A percentile compares a stretch with the other conserved stretches of the same genome.
Conservation (phyloP, 257 asterid genomes). For the Ballota nigra region DNA sequence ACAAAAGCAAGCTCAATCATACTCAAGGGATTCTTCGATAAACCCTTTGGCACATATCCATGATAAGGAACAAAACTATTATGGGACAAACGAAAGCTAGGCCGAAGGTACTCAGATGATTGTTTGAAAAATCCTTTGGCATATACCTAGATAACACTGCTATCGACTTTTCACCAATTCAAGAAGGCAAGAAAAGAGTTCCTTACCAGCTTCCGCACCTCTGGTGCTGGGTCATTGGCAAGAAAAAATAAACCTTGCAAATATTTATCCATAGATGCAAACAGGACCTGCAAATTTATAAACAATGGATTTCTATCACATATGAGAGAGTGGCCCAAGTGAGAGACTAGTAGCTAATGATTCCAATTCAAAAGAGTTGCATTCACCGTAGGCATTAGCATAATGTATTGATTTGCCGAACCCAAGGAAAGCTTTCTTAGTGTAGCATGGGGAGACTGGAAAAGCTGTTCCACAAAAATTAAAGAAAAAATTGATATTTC, state of each 20-base stretch:
- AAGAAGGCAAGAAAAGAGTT: not conserved
- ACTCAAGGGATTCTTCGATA: not conserved
- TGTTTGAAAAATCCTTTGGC: not conserved
- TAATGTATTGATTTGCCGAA: conserved; percentile 85
- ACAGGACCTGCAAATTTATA: conserved; percentile 49
- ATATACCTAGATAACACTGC: not conserved
- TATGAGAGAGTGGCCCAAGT: conserved; percentile 3
- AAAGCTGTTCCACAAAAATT: conserved; percentile 55
- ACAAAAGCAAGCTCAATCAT: not conserved
- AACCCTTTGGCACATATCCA: not conserved
- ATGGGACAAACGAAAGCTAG: not conserved
- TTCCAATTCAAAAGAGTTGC: conserved; percentile 19
- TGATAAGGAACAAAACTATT: not conserved
- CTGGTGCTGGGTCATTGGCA: conserved; percentile 78
- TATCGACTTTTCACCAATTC: not conserved
- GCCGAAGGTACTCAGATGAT: conserved; percentile 4
- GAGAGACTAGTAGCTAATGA: conserved; percentile 1
- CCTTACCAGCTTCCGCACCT: conserved; percentile 93
- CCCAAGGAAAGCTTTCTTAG: conserved; percentile 82
- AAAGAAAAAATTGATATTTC: not conserved
- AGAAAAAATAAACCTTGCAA: conserved; percentile 90
- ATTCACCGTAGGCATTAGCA: conserved; percentile 93
- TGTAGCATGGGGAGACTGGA: conserved; percentile 78
- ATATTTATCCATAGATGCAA: conserved; percentile 75
- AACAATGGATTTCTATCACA: not conserved